phyloP scores from a whole-genome alignment of 129 eudicot genomes.

The Chrysanthemum lavandulifolium region DNA sequence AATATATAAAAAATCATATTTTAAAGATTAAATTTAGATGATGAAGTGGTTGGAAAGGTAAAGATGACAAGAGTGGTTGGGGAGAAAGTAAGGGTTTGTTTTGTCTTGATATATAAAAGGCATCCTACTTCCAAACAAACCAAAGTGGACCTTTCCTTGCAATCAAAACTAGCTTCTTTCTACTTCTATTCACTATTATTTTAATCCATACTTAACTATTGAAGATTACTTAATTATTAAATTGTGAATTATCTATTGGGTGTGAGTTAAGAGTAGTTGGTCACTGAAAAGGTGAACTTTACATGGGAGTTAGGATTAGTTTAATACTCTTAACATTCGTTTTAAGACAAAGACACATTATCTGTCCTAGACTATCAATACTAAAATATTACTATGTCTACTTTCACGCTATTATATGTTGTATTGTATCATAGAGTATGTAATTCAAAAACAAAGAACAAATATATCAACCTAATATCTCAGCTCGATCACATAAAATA shows the following conservation, averaged over 20 bases:
- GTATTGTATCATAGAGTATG: background rate
- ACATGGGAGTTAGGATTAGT: constrained; percentile 30
- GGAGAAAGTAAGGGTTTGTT: constrained; percentile 38
- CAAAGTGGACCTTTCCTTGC: constrained; percentile 41
- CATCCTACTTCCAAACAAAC: constrained; percentile 39
- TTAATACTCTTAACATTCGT: constrained; percentile 33
- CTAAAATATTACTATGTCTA: background rate
- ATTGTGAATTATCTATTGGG: constrained; percentile 18
- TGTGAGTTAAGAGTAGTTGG: constrained; percentile 18
- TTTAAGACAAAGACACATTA: constrained; percentile 18
- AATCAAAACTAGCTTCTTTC: constrained; percentile 18
- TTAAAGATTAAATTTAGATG: background rate
- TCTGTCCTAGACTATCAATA: background rate
- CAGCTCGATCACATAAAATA: too few relatives aligned
- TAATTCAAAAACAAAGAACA: too few relatives aligned
- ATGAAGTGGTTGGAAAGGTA: constrained; percentile 43
- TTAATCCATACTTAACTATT: constrained; percentile 6
- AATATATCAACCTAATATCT: too few relatives aligned
- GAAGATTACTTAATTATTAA: background rate
- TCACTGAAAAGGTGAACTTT: constrained; percentile 32
- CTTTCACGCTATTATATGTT: background rate
- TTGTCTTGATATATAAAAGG: constrained; percentile 43
- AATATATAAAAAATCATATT: background rate
- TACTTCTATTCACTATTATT: constrained; percentile 20
- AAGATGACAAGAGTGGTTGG: constrained; percentile 45